Evolutionary conservation across 1,284 basidiomycete genomes (phyloP).

Genomic region (Cerioporus squamosus): DNA sequence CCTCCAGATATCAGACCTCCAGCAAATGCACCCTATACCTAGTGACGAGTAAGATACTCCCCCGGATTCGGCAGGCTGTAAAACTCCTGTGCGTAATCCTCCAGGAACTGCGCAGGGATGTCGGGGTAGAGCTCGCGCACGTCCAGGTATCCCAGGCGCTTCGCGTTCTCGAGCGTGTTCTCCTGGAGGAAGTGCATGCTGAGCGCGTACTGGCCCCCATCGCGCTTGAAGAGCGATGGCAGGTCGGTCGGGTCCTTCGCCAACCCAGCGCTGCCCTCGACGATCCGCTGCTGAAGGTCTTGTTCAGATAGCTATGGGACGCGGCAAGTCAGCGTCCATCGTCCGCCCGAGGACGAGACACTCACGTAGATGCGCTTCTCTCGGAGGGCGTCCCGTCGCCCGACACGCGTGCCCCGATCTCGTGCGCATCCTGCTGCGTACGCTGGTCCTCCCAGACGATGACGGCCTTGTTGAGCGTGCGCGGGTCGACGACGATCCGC

Average conservation of each 20-base stretch:
- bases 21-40: too few relatives aligned
- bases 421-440: constrained; percentile 9
- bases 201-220: constrained; percentile 9
- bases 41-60: neutral
- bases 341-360: neutral
- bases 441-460: constrained; percentile 25
- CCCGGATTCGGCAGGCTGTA: constrained; percentile 1
- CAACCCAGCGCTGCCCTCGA: too few relatives aligned
- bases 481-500: neutral
- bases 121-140: constrained; percentile 25
- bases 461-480: constrained; percentile 24
- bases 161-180: constrained; percentile 25
- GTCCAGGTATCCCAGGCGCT: constrained; percentile 21
- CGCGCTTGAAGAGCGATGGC: too few relatives aligned
- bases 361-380: neutral
- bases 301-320: too few relatives aligned
- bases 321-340: too few relatives aligned
- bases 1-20: too few relatives aligned
- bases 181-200: constrained; percentile 24
- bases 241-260: too few relatives aligned
- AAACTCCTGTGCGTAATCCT: constrained; percentile 21
- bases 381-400: constrained; percentile 4
- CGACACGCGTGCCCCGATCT: neutral
- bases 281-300: too few relatives aligned
- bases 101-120: constrained; percentile 8